These are phyloP conservation scores for Salvia hispanica DNA, from an alignment of 257 asterid genomes.

Conservation along the genomic window DNA sequence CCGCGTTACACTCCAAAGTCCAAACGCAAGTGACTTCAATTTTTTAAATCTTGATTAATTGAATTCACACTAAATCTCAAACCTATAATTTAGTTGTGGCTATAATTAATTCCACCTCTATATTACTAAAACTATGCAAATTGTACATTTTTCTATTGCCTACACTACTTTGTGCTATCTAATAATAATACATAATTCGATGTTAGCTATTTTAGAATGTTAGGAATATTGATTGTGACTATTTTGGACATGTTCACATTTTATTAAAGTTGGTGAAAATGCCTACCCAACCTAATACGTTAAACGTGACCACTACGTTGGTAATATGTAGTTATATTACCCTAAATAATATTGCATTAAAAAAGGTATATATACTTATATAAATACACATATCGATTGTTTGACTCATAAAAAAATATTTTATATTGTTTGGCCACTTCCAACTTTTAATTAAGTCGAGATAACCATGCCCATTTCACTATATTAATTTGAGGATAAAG, in stretches of 20 bases:
- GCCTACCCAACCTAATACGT: slow-evolving; percentile 8
- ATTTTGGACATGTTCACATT: slow-evolving; percentile 10
- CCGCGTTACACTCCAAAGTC: not conserved
- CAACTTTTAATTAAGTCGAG: too few relatives aligned
- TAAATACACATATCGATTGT: too few relatives aligned
- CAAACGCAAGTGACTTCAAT: not conserved
- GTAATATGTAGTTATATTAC: too few relatives aligned
- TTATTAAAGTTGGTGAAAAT: slow-evolving; percentile 18
- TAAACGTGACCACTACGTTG: slow-evolving; percentile 2
- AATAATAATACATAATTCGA: not conserved
- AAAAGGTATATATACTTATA: too few relatives aligned
- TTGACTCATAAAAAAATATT: too few relatives aligned
- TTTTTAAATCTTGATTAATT: not conserved
- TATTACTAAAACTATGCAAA: not conserved
- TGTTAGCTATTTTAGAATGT: slow-evolving; percentile 3
- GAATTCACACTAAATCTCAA: too few relatives aligned
- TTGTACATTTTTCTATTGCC: not conserved
- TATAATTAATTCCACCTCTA: not conserved
- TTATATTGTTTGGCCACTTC: too few relatives aligned
- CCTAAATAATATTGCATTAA: too few relatives aligned
- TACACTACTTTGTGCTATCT: not conserved
- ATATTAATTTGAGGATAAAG: too few relatives aligned
- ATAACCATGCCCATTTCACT: too few relatives aligned
- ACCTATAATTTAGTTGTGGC: not conserved
- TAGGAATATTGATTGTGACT: slow-evolving; percentile 22